Base-by-base conservation (phyloP, 2,329 filamentous ascomycete species). In the Lachnellula suecica region DNA sequence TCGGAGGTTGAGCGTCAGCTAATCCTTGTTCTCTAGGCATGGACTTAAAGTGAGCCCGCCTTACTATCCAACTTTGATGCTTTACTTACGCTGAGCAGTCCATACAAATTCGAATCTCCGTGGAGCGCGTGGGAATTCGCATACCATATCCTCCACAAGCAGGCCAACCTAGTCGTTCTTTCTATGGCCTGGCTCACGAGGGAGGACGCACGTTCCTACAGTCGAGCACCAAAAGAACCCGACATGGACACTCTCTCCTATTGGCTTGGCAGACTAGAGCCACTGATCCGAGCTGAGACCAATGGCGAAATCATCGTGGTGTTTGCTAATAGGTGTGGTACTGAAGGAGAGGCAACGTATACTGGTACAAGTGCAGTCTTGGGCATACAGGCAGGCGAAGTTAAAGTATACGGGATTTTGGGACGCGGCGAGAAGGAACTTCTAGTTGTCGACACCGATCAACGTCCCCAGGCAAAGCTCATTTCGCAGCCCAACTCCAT, bases 151-250 rank as follows among this genome's bases (percentile, higher is more conserved):
- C 66, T 90, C 0, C 70, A 81, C 1, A 70, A 71, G 0, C 63
- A 76, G 0, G 79, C 85, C 0, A 82, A 83, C 13, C 57, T 92
- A 0, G 83, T 89, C 2, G 81, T 91, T 29, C 60, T 93, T 0
- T 83, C 81, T 4, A 92, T 92, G 89, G 88, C 89, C 0, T 93
- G 88, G 89, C 73, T 89, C 27, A 90, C 87, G 2, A 74, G 67
- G 50, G 82, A 75, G 55, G 78, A 74, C 61, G 75, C 69, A 1
- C 74, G 62, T 17, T 52, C 53, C 7, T 83, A 73, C 64, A 82
- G 63, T 53, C 74, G 60, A 24, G 72, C 58, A 58, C 81, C 80
- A 0, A 66, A 76, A 1, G 79, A 84, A 45, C 87, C 88, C 0
- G 88, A 92, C 58, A 78, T 88, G 70, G 82, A 89, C 22, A 91